phyloP scores from a whole-genome alignment of 2,329 filamentous ascomycete genomes.

The Bretziella fagacearum region DNA sequence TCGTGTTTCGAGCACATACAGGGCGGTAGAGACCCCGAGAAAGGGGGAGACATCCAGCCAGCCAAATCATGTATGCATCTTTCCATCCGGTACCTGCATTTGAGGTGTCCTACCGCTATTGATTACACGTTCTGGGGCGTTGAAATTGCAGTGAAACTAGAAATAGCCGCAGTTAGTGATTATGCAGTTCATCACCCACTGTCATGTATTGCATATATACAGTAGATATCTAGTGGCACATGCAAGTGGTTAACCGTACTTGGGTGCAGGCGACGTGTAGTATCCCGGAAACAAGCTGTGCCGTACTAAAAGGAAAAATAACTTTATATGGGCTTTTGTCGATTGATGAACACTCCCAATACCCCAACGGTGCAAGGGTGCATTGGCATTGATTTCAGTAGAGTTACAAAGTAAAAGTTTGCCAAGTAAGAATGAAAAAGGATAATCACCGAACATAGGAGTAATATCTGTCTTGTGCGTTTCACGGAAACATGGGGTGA shows the following conservation, averaged over 20 bases:
- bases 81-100: not conserved
- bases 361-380: too few species aligned
- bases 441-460: too few species aligned
- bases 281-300: not conserved
- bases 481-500: not conserved
- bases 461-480: too few species aligned
- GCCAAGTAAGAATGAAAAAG: too few species aligned
- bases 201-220: not conserved
- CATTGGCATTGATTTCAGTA: too few species aligned
- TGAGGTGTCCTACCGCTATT: not conserved
- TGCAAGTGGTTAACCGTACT: not conserved
- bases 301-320: not conserved
- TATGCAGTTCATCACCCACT: too few species aligned
- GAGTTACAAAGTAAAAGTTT: too few species aligned
- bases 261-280: not conserved
- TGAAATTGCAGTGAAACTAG: too few species aligned
- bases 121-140: too few species aligned
- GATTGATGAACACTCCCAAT: too few species aligned
- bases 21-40: not conserved
- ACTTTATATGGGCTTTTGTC: not conserved
- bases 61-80: not conserved
- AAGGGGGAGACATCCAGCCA: not conserved
- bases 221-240: not conserved
- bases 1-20: too few species aligned
- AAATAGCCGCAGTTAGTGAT: too few species aligned